Evolutionary conservation across 2,329 filamentous ascomycete species (phyloP), one percentile per base, ranked within the genome.

Genomic region (Claviceps sorghi): DNA sequence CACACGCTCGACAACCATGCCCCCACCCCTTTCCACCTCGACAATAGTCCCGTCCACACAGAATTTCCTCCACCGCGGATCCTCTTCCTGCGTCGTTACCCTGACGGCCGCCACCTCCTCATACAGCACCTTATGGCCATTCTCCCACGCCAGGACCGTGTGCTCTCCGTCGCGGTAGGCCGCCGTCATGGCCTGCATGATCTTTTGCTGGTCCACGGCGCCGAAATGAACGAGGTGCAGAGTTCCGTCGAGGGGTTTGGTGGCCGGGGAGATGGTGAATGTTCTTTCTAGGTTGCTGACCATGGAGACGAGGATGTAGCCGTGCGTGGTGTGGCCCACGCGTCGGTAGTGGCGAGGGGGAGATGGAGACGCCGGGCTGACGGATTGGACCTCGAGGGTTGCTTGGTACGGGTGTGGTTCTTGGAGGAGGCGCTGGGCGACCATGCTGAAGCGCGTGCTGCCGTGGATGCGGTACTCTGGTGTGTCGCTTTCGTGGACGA

Each of bases 11-110:
- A 95, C 76, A 54, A 80, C 77, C 66, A 95, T 78, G 74, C 79
- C 83, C 0, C 89, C 89, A 2, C 77, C 81, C 50, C 73, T 65
- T 21, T 85, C 83, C 1, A 95, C 70, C 54, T 79, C 76, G 3
- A 96, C 79, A 60, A 95, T 94, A 51, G 84, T 88, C 3, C 91
- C 91, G 66, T 97, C 91, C n/a, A 97, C 74, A 64, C 91, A 97
- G 15, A 95, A 78, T 61, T 90, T 80, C 55, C 91, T 75, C 89
- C 89, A 96, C 50, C 81, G 72, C 46, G 71, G 72, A n/a, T 88
- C 80, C 17, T 78, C 71, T 61, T 71, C 56, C 1, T 71, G 56
- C 38, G 88, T 81, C 17, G 78, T 74, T 47, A 96, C 80, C 53
- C 69, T 73, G 19, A 95, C 58, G 50, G 78, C 78, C 2, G 84